Percentiles rank a stretch among this genome's conserved stretches.
phyloP scores from a whole-genome alignment of 2,329 filamentous ascomycete genomes.

The Trichophyton benhamiae region DNA sequence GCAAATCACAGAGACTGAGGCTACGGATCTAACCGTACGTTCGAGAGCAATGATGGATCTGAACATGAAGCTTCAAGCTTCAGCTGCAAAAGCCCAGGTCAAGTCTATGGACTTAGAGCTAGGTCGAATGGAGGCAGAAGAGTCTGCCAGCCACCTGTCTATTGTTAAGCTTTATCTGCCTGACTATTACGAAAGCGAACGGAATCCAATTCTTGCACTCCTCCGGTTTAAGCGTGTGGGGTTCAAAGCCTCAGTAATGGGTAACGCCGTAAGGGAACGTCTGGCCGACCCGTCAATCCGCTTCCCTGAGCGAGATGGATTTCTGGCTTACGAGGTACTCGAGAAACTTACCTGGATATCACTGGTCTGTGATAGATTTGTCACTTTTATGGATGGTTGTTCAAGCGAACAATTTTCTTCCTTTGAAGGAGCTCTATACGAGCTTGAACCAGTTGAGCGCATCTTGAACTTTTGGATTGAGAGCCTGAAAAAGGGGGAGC shows the following conservation, averaged over 20 bases:
- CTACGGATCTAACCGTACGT: conserved; percentile 75
- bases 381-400: conserved; percentile 66
- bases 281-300: conserved; percentile 55
- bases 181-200: conserved; percentile 66
- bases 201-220: conserved; percentile 76
- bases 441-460: conserved; percentile 83
- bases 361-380: conserved; percentile 72
- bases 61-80: conserved; percentile 84
- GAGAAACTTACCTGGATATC: conserved; percentile 78
- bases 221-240: conserved; percentile 76
- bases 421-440: conserved; percentile 69
- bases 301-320: conserved; percentile 59
- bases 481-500: conserved; percentile 64
- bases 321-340: conserved; percentile 66
- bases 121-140: conserved; percentile 72
- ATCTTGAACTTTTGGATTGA: conserved; percentile 84
- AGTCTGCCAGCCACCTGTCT: conserved; percentile 73
- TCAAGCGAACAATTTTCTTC: conserved; percentile 63
- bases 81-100: conserved; percentile 78
- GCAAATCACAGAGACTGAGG: conserved; percentile 83
- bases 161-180: conserved; percentile 85
- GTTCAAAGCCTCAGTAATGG: conserved; percentile 75
- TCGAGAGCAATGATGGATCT: conserved; percentile 94
- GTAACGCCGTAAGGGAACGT: conserved; percentile 66
- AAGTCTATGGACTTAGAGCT: conserved; percentile 91